Percentiles rank a stretch among this genome's conserved stretches.
Conservation (phyloP, 2,329 filamentous ascomycete genomes). For the Diaporthe sp. region DNA sequence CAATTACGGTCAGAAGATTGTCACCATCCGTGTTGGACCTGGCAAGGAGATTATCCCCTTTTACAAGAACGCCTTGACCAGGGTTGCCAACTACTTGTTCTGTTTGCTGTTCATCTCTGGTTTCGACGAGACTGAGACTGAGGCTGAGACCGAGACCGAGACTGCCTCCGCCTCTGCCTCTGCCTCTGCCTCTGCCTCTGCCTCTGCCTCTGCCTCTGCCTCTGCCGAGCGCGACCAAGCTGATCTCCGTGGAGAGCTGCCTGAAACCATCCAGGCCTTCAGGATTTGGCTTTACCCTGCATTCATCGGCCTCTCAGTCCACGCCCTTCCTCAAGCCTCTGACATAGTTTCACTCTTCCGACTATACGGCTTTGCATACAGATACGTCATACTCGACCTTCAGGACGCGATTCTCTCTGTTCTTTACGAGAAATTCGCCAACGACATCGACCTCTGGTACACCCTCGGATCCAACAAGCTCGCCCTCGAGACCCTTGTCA, state of each 20-base stretch:
- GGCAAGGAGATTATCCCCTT: not conserved
- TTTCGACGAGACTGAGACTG: no score
- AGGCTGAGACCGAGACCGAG: no score
- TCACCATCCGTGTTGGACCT: constrained; percentile 8
- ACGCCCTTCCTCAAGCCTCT: not conserved
- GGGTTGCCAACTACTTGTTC: not conserved
- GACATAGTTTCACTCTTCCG: not conserved
- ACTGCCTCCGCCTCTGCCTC: no score
- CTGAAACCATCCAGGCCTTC: constrained; percentile 43
- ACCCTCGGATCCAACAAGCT: not conserved
- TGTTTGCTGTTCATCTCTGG: not conserved
- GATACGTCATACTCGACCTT: not conserved
- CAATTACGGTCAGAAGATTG: not conserved
- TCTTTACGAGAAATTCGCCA: not conserved
- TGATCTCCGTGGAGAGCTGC: constrained; percentile 48
- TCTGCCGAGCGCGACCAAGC: constrained; percentile 3
- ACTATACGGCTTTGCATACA: constrained; percentile 9
- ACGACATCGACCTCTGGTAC: not conserved
- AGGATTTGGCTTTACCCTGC: constrained; percentile 48
- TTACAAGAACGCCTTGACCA: not conserved
- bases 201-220: not conserved
- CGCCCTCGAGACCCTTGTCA: not conserved
- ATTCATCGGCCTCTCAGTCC: not conserved
- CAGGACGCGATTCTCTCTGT: not conserved
- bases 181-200: no score